Percentiles rank a stretch among this genome's conserved stretches.
These are phyloP conservation scores for Pisolithus orientalis DNA, from an alignment of 768 basidiomycete species.

Conservation along the genomic window DNA sequence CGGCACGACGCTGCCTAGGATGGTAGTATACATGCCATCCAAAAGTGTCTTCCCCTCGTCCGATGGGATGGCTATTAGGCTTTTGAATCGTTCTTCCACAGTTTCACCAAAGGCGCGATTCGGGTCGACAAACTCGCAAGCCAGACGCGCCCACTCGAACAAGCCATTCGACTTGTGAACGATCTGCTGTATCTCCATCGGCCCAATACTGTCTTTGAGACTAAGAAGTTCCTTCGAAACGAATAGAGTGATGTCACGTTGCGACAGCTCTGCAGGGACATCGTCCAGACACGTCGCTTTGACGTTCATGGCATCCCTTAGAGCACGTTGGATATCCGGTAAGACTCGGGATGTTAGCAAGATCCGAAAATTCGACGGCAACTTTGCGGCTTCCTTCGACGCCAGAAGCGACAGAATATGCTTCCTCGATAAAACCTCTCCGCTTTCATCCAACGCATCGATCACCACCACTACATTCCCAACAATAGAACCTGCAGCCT, in stretches of 20 bases:
- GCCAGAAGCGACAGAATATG: too few species aligned
- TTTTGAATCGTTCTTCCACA: not conserved
- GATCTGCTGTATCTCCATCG: too few species aligned
- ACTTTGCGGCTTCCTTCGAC: not conserved
- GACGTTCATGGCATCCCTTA: not conserved
- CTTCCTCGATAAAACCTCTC: too few species aligned
- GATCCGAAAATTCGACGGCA: not conserved
- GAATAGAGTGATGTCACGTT: not conserved
- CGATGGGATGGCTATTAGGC: not conserved
- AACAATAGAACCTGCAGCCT: too few species aligned
- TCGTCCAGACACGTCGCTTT: not conserved
- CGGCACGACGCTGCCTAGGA: not conserved
- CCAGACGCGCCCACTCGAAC: too few species aligned
- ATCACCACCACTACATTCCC: too few species aligned
- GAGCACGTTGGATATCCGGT: not conserved
- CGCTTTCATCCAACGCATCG: too few species aligned
- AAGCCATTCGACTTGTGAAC: too few species aligned
- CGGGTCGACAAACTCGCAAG: too few species aligned
- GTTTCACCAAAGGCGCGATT: not conserved
- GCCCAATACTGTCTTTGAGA: too few species aligned
- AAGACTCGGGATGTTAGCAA: not conserved
- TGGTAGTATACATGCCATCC: not conserved
- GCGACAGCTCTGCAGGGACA: not conserved
- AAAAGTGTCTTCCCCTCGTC: too few species aligned
- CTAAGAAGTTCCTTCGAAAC: not conserved